Conservation (phyloP, 2,329 filamentous ascomycete species). For the Penicillium crustosum region DNA sequence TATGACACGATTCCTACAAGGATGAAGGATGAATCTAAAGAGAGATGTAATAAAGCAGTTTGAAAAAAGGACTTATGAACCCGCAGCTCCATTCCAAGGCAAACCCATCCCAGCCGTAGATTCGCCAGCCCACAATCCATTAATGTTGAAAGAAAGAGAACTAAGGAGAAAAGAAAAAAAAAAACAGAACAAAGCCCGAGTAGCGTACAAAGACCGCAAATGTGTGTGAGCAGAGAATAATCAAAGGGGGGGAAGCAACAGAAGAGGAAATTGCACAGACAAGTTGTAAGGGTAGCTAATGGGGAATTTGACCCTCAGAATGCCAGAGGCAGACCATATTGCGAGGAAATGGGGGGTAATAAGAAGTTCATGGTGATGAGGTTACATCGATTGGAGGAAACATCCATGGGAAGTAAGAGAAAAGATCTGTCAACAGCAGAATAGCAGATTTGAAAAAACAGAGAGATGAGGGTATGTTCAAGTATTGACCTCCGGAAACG, state of each 20-base stretch:
- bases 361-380: conserved; percentile 1
- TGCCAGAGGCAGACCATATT: background rate
- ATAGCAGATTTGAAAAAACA: conserved; percentile 18
- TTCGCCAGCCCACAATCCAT: conserved; percentile 31
- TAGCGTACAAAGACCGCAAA: conserved; percentile 6
- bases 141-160: conserved; percentile 26
- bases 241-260: background rate
- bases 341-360: background rate
- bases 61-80: conserved; percentile 19
- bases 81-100: conserved; percentile 26
- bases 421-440: conserved; percentile 8
- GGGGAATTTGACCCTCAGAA: background rate
- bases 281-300: background rate
- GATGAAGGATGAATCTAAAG: background rate
- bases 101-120: conserved; percentile 31
- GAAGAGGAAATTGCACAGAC: background rate
- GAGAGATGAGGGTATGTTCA: conserved; percentile 29
- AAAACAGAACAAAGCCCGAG: conserved; percentile 9
- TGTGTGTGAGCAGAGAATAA: conserved; percentile 20
- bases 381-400: conserved; percentile 7
- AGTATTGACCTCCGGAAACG: conserved; percentile 24
- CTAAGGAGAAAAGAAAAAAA: conserved; percentile 16
- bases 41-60: background rate
- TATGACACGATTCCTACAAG: background rate
- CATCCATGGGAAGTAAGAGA: conserved; percentile 1